Evolutionary conservation across 2,329 filamentous ascomycete species (phyloP).

Genomic region (Trichoderma sp.): DNA sequence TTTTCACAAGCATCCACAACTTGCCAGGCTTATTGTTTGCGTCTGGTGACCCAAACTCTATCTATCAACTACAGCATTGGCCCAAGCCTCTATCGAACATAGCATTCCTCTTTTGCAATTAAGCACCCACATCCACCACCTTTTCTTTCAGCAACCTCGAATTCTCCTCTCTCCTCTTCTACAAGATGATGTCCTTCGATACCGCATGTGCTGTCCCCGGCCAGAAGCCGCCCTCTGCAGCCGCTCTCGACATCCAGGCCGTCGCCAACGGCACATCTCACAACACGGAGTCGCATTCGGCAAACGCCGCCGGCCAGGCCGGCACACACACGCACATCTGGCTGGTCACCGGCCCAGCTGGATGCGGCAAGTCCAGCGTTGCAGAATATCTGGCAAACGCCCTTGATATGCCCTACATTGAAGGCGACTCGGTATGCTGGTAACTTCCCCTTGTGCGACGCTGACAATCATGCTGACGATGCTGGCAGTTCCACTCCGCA

Average conservation of each 20-base stretch:
- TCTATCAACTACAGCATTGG: slow-evolving; percentile 10
- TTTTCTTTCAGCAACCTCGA: not conserved
- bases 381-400: slow-evolving; percentile 65
- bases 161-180: not conserved
- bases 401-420: slow-evolving; percentile 71
- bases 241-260: slow-evolving; percentile 22
- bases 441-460: not conserved
- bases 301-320: slow-evolving; percentile 34
- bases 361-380: slow-evolving; percentile 78
- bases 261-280: slow-evolving; percentile 19
- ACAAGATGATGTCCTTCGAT: slow-evolving; percentile 57
- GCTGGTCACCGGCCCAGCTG: slow-evolving; percentile 78
- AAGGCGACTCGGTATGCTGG: slow-evolving; percentile 73
- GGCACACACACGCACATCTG: slow-evolving; percentile 69
- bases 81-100: not conserved
- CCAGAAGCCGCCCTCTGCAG: slow-evolving; percentile 39
- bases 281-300: slow-evolving; percentile 35
- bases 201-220: slow-evolving; percentile 51
- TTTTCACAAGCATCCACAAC: slow-evolving; percentile 7
- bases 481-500: slow-evolving; percentile 69
- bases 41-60: not conserved
- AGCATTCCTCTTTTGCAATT: not conserved
- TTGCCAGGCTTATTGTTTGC: slow-evolving; percentile 10
- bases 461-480: slow-evolving; percentile 12
- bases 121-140: not conserved